These are phyloP conservation scores for Blastobotrys apis DNA, from an alignment of 1,139 yeast genomes.

Conservation along the genomic window DNA sequence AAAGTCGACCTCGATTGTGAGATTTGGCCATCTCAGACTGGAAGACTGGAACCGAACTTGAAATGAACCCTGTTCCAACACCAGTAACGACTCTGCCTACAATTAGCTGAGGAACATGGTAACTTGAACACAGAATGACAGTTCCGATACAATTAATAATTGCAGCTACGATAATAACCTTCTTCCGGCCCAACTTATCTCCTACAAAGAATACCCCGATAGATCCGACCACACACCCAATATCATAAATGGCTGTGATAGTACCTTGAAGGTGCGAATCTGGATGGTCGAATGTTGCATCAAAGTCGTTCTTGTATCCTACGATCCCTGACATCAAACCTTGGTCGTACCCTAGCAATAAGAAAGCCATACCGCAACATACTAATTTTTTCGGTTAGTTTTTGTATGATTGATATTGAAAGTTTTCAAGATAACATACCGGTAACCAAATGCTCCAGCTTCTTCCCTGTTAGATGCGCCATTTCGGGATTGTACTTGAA, in stretches of 20 bases:
- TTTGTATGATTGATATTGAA: background rate
- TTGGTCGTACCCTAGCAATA: slow-evolving; percentile 13
- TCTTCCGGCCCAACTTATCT: slow-evolving; percentile 55
- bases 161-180: slow-evolving; percentile 18
- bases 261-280: slow-evolving; percentile 27
- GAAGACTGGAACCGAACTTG: slow-evolving; percentile 55
- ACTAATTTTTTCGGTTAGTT: slow-evolving; percentile 4
- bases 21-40: slow-evolving; percentile 56
- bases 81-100: slow-evolving; percentile 55
- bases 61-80: slow-evolving; percentile 55
- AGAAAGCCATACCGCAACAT: slow-evolving; percentile 11
- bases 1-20: slow-evolving; percentile 42
- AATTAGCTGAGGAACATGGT: slow-evolving; percentile 41
- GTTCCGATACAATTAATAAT: slow-evolving; percentile 43
- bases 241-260: slow-evolving; percentile 55
- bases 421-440: slow-evolving; percentile 1
- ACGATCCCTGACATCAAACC: slow-evolving; percentile 14
- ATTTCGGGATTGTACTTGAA: background rate
- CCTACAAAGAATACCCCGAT: slow-evolving; percentile 42
- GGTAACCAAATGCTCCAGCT: background rate
- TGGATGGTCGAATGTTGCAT: slow-evolving; percentile 17
- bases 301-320: slow-evolving; percentile 9
- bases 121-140: slow-evolving; percentile 31
- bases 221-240: slow-evolving; percentile 65
- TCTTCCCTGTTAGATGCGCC: background rate